Evolutionary conservation across 1,139 yeast genomes (phyloP).

Genomic region (Hansenula anomala): DNA sequence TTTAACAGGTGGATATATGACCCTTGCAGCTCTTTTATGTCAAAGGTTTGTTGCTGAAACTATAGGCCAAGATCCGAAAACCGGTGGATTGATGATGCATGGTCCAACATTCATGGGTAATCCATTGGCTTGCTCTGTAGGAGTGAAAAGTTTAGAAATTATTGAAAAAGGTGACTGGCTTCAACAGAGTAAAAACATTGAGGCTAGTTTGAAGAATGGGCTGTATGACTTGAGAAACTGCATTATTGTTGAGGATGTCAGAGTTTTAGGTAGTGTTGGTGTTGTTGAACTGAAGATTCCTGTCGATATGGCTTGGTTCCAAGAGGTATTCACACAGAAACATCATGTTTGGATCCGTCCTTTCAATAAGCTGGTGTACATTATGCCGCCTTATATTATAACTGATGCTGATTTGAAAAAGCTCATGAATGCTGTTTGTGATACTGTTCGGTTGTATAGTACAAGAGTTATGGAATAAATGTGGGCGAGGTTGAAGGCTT

Average conservation of each 20-base stretch:
- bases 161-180: conserved; percentile 23
- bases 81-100: conserved; percentile 25
- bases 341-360: conserved; percentile 25
- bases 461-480: not conserved
- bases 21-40: conserved; percentile 24
- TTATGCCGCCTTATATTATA: conserved; percentile 27
- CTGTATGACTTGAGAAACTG: conserved; percentile 10
- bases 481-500: too few species aligned
- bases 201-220: conserved; percentile 14
- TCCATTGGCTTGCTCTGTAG: conserved; percentile 31
- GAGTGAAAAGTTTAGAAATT: conserved; percentile 27
- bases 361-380: conserved; percentile 23
- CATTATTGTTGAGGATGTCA: conserved; percentile 21
- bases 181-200: conserved; percentile 17
- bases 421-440: conserved; percentile 1
- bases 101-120: conserved; percentile 35
- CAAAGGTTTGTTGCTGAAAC: conserved; percentile 15
- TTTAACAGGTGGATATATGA: conserved; percentile 28
- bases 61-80: conserved; percentile 16
- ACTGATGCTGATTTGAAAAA: conserved; percentile 13
- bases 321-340: conserved; percentile 15
- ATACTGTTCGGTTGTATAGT: conserved; percentile 1
- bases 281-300: conserved; percentile 23
- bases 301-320: conserved; percentile 22
- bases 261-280: conserved; percentile 28